Percentiles rank a stretch among this genome's conserved stretches.
Evolutionary conservation across 495 filamentous ascomycete species (phyloP).

Genomic region (Arthonia radiata): DNA sequence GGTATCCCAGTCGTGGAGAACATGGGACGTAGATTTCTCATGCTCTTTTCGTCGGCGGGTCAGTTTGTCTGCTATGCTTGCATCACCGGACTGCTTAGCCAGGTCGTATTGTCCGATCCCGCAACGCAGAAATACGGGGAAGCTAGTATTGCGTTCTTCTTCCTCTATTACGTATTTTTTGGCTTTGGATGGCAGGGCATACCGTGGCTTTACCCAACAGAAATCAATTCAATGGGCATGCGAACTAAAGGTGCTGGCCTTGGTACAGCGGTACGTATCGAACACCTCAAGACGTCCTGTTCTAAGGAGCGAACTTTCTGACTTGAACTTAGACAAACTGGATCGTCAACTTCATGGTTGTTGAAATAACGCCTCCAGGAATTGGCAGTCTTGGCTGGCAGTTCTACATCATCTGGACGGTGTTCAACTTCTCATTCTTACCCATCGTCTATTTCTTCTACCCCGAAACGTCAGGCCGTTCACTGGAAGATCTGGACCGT

Average conservation of each 20-base stretch:
- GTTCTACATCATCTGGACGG: slow-evolving; percentile 40
- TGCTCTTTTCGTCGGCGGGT: slow-evolving; percentile 23
- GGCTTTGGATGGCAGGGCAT: slow-evolving; percentile 12
- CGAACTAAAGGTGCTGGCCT: slow-evolving; percentile 28
- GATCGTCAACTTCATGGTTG: slow-evolving; percentile 21
- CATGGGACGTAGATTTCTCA: slow-evolving; percentile 24
- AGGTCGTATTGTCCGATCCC: no score
- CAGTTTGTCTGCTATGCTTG: slow-evolving; percentile 27
- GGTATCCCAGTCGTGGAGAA: slow-evolving; percentile 23
- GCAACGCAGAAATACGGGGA: slow-evolving; percentile 9
- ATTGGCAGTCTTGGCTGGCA: slow-evolving; percentile 33
- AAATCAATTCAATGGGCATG: slow-evolving; percentile 34
- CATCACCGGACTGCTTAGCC: no score
- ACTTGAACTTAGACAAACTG: slow-evolving; percentile 28
- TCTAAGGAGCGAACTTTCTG: neutral
- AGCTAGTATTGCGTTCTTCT: slow-evolving; percentile 14
- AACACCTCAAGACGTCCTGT: neutral
- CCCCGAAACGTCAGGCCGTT: slow-evolving; percentile 30
- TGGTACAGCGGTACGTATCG: slow-evolving; percentile 8
- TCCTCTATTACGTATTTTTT: slow-evolving; percentile 13
- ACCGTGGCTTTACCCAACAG: slow-evolving; percentile 36
- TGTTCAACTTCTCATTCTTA: slow-evolving; percentile 32
- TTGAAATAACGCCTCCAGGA: slow-evolving; percentile 36
- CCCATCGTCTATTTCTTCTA: slow-evolving; percentile 37
- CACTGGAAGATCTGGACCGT: slow-evolving; percentile 25